phyloP scores from a whole-genome alignment of 192 early-diverging fungal genomes.

The Rhizophagus sp. region DNA sequence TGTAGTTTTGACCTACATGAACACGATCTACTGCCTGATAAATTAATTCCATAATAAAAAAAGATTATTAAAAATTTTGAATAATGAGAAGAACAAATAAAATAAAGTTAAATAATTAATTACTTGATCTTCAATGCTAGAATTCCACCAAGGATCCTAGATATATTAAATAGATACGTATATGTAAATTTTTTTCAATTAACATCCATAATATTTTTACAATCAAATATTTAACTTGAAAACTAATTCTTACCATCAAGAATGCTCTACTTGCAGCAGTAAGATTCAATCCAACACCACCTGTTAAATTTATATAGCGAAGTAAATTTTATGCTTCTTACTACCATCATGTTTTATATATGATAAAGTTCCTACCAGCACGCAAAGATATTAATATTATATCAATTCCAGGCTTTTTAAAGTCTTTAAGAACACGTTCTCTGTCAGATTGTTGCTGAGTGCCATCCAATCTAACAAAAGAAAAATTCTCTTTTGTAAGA shows the following conservation, averaged over 20 bases:
- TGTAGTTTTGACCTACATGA: constrained; percentile 35
- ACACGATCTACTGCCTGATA: constrained; percentile 82
- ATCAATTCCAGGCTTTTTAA: constrained; percentile 57
- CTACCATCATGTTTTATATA: background rate
- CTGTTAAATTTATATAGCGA: constrained; percentile 4
- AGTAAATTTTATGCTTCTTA: background rate
- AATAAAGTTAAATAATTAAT: background rate
- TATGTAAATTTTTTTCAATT: no score
- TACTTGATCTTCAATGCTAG: constrained; percentile 56
- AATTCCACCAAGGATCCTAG: constrained; percentile 79
- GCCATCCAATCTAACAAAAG: constrained; percentile 82
- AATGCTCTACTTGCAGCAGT: constrained; percentile 72
- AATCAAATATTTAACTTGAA: no score
- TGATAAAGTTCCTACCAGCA: constrained; percentile 27
- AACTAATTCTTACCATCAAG: constrained; percentile 54
- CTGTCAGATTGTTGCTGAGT: constrained; percentile 61
- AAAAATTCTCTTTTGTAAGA: constrained; percentile 54
- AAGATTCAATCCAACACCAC: constrained; percentile 73
- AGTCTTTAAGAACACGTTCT: constrained; percentile 60
- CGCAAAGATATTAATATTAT: constrained; percentile 67
- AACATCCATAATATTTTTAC: no score
- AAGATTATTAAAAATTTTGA: background rate
- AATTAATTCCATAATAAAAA: background rate
- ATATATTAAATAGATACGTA: background rate
- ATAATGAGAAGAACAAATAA: background rate